Evolutionary conservation across 2,329 filamentous ascomycete genomes (phyloP), one percentile per base, ranked within the genome.

Genomic region (Didymella pinodella): DNA sequence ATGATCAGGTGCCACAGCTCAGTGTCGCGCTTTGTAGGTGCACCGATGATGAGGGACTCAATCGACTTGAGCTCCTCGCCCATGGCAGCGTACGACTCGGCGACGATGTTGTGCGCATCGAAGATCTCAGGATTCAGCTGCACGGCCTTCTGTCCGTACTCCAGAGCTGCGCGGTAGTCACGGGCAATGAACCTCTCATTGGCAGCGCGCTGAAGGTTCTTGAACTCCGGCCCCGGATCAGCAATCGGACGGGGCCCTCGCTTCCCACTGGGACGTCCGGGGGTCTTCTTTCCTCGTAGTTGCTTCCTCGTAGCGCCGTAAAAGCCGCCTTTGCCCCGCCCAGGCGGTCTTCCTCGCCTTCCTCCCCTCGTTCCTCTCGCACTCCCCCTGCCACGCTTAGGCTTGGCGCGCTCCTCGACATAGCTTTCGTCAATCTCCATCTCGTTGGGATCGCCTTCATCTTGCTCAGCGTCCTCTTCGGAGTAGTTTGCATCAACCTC

Each of bases 151-250:
- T 73, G 67, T 3, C 71, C 71, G 54, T 69, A 72, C 6, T 69
- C 64, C 26, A 75, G 68, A 14, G 75, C 75, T 2, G 82, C 79
- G 5, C 85, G 82, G 62, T 88, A 87, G 20, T 88, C 82, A 26
- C 84, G 81, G 10, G 84, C 80, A 58, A 92, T 81, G 69, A 88
- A 93, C 4, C 87, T 86, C 59, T 88, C 83, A 58, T 88, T 90
- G 3, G 91, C 90, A 69, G 85, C 82, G 46, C 85, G 83, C 48
- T 93, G 82, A 41, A 88, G 81, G 40, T 85, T 81, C 68, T 89
- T 91, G 74, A 93, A 91, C 65, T 92, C 88, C 40, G 84, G 86
- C 44, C 88, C 86, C 16, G 88, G 89, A 71, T 91, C 89, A 8
- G 86, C 87, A 25, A 86, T 84, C 71, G 88, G 86, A 28, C 78